Evolutionary conservation across 306 rosid species (phyloP), one percentile per base, ranked within the genome.

Genomic region (Argentina anserina): DNA sequence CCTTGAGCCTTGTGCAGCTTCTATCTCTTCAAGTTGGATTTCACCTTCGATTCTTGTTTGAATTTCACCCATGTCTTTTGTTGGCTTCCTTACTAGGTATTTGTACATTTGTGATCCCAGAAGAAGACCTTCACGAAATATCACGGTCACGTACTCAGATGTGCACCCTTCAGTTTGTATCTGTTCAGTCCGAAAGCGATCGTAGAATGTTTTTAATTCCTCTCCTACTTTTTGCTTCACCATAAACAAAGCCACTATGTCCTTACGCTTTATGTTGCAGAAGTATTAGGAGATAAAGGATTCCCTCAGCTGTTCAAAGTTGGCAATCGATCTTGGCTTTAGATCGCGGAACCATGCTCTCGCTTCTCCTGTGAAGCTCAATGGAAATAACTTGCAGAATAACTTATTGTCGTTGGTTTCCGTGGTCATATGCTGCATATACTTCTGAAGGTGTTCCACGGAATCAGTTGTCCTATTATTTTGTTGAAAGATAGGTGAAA

Each of bases 61-160:
- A 2, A 50, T 7, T 8, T 50, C 58, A 5, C 11, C 7, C 28
- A 50, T n/a, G 3, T 52, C 28, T 1, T 3, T 21, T 4, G 58
- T 13, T 1, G 26, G 12, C 9, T 8, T 7, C 1, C 59, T 52
- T 1, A 7, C 13, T 1, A 52, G 0, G 1, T 49, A 3, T 3
- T 49, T 23, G 3, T 9, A 53, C 3, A 53, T 23, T 9, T 21
- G 14, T 0, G 6, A 2, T 29, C 4, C 4, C 1, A 6, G 60
- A 0, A 53, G 14, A 0, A 53, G 60, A 3, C 29, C 31, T 6
- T 53, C 14, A 1, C 1, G 31, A 10, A 21, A 53, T 53, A 31
- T 4, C 0, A 53, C 14, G 0, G 31, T 0, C 0, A 31, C 15
- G 60, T 53, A 23, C 3, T n/a, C 7, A 0, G 33, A 55, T 0